phyloP scores from a whole-genome alignment of 371 early-diverging fungal genomes.

The Nematocida sp. region DNA sequence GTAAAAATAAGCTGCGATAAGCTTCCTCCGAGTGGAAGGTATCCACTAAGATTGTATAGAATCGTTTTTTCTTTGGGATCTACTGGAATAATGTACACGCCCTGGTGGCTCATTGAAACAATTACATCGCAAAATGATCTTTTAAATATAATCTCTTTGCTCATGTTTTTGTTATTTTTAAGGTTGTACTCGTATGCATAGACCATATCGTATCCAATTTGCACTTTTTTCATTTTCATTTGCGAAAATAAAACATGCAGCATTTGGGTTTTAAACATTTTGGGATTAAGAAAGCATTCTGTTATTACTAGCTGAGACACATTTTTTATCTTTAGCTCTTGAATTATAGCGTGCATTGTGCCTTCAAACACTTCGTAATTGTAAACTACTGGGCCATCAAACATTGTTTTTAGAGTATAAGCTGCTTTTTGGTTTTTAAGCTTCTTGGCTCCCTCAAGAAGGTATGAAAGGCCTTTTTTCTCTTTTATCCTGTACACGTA shows the following conservation, averaged over 20 bases:
- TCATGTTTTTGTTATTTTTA: conserved; percentile 6
- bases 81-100: conserved; percentile 54
- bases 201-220: conserved; percentile 63
- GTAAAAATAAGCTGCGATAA: conserved; percentile 46
- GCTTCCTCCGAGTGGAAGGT: conserved; percentile 52
- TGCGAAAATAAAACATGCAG: conserved; percentile 58
- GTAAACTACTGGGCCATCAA: conserved; percentile 63
- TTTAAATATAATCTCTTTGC: conserved; percentile 14
- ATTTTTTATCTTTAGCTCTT: conserved; percentile 53
- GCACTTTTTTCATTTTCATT: conserved; percentile 60
- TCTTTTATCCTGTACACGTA: conserved; percentile 56
- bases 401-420: conserved; percentile 58
- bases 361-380: conserved; percentile 64
- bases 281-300: conserved; percentile 59
- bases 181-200: conserved; percentile 62
- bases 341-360: conserved; percentile 59
- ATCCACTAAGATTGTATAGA: conserved; percentile 32
- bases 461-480: conserved; percentile 17
- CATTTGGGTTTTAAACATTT: conserved; percentile 43
- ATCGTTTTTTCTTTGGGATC: conserved; percentile 53
- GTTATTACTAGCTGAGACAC: conserved; percentile 62
- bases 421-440: conserved; percentile 40
- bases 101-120: conserved; percentile 61
- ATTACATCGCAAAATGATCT: conserved; percentile 62
- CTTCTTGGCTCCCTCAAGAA: conserved; percentile 29